Base-by-base conservation (phyloP, 1,284 basidiomycete species). In the Salmacisia buchloeana region DNA sequence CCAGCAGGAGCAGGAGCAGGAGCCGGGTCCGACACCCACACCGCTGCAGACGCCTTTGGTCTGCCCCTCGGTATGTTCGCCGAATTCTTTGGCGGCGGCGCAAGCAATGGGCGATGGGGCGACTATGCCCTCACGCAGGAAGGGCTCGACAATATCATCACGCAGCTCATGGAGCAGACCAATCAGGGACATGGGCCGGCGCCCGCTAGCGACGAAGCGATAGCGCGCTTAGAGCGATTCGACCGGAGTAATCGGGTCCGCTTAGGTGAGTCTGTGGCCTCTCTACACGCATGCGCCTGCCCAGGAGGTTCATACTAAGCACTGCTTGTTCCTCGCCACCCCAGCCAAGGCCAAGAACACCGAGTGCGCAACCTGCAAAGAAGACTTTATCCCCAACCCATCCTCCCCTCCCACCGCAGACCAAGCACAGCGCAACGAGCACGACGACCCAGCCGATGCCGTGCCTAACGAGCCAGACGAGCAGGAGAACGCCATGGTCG, bases 81-180 rank as follows among this genome's bases (percentile, higher is more conserved):
- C 9, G 59, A 54, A 33, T 54, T 54, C 29, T 54, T 54, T 64
- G 62, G 59, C n/a, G 66, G 31, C 23, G 69, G 64, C 1, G 70
- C 63, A 5, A 39, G 46, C 0, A 61, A 70, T 2, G 71, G 71
- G 0, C 65, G 71, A 25, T 66, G 66, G 62, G 73, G 73, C 25
- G 74, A 75, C 61, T 76, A 74, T 39, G 74, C 72, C 13, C 34
- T 71, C 9, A 71, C 71, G 2, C 70, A 75, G 45, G 69, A 72
- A 34, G 73, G 72, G 1, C 49, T 76, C 25, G 74, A 76, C 60
- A 69, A 75, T 54, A 74, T 76, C 39, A 74, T 76, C 63, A 63
- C 63, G n/a, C 71, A 75, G 56, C 60, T 76, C 25, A 75, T 76
- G 73, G 72, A 76, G 54, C 74, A 76, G 62, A 71, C 74, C 15